Evolutionary conservation across 2,329 filamentous ascomycete genomes (phyloP), one percentile per base, ranked within the genome.

Genomic region (Colletotrichum zoysiae): DNA sequence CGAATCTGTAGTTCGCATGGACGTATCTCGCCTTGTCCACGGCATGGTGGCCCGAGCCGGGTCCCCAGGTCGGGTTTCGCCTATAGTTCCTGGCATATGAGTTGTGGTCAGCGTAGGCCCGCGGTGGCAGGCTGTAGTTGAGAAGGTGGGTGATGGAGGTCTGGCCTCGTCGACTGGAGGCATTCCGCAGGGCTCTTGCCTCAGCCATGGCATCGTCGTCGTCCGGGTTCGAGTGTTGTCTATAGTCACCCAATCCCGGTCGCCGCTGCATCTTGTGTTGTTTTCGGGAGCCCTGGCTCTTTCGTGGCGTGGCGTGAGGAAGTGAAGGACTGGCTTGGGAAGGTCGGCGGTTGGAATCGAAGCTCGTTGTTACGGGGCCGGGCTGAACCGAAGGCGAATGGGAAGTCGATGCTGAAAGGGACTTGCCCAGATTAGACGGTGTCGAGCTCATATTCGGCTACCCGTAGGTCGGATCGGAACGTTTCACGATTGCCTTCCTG

Each of bases 131-230:
- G 56, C 93, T 91, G 82, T 98, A 97, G 84, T 95, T 95, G 87
- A 99, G 93, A 69, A 99, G 85, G 82, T 99, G 96, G 51, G 96
- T 98, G 79, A 99, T 99, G 78, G 94, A 97, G 65, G 95, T 98
- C 82, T 98, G 95, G 65, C 96, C 96, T 77, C 96, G 94, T 71
- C 96, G 92, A 78, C 87, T 88, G n/a, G 85, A 86, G 16, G 87
- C 81, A 75, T 89, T 90, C 70, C 87, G 84, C 70, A 90, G 81
- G 26, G 87, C 87, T 74, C 87, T 83, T 73, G 95, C 86, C 85
- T 98, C 95, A 75, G 91, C 94, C 89, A 97, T 91, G 77, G 90
- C 90, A 88, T 97, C 95, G 84, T 97, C 95, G 84, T 95, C 91
- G 79, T 92, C 88, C 76, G 92, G 74, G 11, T 77, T 75, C 33